Evolutionary conservation across 371 early-diverging fungal genomes (phyloP), one percentile per base, ranked within the genome.

Genomic region (Fennellomyces sp.): DNA sequence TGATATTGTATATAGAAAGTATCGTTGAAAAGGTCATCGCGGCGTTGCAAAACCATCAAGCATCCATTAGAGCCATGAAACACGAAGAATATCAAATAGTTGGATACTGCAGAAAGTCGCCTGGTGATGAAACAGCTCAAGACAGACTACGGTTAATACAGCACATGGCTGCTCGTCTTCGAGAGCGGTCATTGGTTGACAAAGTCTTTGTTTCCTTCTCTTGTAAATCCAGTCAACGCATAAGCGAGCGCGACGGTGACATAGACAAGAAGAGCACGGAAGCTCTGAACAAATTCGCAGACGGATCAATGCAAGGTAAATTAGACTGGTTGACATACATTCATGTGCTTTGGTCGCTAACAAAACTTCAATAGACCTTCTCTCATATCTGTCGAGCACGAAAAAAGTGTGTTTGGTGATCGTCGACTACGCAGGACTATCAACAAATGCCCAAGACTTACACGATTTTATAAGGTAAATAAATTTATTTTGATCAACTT

Each of bases 181-280:
- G 21, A 52, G 48, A 51, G 31, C 23, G 52, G 15, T 60, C 60
- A 1, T 42, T 51, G 25, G 42, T 60, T n/a, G 52, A 60, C 29
- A 60, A 60, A 41, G 60, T 52, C 19, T 41, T 60, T 38, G 42
- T 52, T 2, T 39, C 52, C 0, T 50, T 30, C 33, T 48, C 11
- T 50, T 58, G 54, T 21, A 31, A 36, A 1, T 53, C 54, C 7
- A 33, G 36, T 2, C 21, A 35, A 23, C 54, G 11, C 10, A 31
- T 53, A 1, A 25, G 26, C 35, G 36, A 36, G 19, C 54, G 36
- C 17, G 54, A 53, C 38, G 0, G 2, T 31, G 26, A 38, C 1
- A 23, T 36, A 15, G 36, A 53, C 5, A 25, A 23, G n/a, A 21
- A 53, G 17, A 25, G 30, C 4, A 28, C 30, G 29, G 25, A 52